Evolutionary conservation across 257 asterid species (phyloP).

Genomic region (Solanum clarkiae): DNA sequence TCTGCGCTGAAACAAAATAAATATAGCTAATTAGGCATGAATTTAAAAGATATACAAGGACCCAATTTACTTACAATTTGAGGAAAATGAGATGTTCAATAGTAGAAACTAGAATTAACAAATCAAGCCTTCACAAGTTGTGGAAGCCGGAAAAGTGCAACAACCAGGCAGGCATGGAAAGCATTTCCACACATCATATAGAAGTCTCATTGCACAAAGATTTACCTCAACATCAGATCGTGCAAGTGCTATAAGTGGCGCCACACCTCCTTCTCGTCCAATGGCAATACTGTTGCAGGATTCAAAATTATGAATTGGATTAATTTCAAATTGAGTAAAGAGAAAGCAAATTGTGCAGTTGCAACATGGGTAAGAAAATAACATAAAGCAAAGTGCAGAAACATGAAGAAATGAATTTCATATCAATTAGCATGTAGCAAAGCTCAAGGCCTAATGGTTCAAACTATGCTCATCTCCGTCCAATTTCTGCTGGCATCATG

Average conservation of each 20-base stretch:
- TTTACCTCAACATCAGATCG: slow-evolving; percentile 60
- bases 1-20: not conserved
- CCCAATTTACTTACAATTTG: not conserved
- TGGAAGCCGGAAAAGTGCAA: not conserved
- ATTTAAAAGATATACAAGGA: not conserved
- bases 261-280: slow-evolving; percentile 86
- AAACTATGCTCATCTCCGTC: not conserved
- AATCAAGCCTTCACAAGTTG: not conserved
- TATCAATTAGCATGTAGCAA: not conserved
- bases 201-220: not conserved
- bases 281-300: slow-evolving; percentile 58
- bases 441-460: not conserved
- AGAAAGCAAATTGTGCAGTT: not conserved
- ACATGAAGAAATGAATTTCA: not conserved
- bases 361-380: not conserved
- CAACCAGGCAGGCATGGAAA: not conserved
- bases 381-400: not conserved
- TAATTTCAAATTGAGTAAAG: not conserved
- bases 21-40: not conserved
- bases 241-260: slow-evolving; percentile 73
- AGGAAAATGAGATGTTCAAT: not conserved
- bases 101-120: not conserved
- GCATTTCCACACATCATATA: not conserved
- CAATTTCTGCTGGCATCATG: not conserved
- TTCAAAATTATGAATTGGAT: not conserved